Conservation (phyloP, 2,329 filamentous ascomycete genomes). For the Coccinonectria pachysandricola region DNA sequence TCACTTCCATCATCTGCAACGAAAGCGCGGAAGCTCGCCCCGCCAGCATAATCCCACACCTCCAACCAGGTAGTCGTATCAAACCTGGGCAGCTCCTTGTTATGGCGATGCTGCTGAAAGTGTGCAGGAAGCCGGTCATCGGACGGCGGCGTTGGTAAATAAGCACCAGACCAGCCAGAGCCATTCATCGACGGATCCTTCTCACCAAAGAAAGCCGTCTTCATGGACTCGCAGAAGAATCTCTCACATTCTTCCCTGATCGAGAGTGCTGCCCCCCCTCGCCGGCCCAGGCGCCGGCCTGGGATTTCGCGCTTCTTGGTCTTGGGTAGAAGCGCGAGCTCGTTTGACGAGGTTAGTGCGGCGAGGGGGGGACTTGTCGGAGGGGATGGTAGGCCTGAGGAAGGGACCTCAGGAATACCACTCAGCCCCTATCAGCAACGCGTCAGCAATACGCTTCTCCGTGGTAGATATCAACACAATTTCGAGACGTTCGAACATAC, state of each 20-base stretch:
- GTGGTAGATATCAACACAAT: too few species aligned
- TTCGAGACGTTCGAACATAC: too few species aligned
- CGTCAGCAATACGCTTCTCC: too few species aligned
- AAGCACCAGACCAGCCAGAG: conserved; percentile 79
- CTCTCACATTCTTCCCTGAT: conserved; percentile 99
- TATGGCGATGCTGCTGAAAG: conserved; percentile 21
- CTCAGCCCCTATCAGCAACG: conserved; percentile 53
- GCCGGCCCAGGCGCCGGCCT: conserved; percentile 38
- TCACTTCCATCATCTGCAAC: conserved; percentile 59
- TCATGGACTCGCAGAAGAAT: conserved; percentile 97
- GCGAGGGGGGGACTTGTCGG: conserved; percentile 83
- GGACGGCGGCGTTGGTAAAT: conserved; percentile 43
- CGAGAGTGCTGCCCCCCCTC: conserved; percentile 89
- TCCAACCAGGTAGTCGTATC: conserved; percentile 57
- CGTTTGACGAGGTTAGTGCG: conserved; percentile 57
- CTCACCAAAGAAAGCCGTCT: conserved; percentile 92
- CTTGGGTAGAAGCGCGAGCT: conserved; percentile 55
- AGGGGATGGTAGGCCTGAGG: conserved; percentile 75
- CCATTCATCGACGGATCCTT: conserved; percentile 64
- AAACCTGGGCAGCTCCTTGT: conserved; percentile 20
- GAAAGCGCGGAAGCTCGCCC: conserved; percentile 78
- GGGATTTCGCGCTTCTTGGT: conserved; percentile 34
- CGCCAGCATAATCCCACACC: conserved; percentile 77
- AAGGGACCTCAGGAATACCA: conserved; percentile 91
- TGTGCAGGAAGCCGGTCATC: conserved; percentile 32